Percentiles rank a stretch among this genome's conserved stretches.
Conservation (phyloP, 257 asterid species). For the Capsicum baccatum region DNA sequence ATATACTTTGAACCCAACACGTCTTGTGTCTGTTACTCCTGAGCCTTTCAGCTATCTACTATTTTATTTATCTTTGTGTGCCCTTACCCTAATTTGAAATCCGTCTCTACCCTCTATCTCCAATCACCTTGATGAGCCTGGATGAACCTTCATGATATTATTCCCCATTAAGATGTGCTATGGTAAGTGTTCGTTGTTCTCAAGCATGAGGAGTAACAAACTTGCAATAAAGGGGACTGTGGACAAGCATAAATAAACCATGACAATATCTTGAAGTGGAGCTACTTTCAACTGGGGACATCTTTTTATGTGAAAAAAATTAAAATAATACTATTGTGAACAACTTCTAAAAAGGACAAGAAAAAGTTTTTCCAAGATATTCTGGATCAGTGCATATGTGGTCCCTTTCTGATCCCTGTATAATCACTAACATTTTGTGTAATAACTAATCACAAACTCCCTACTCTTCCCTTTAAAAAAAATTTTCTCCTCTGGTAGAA, state of each 20-base stretch:
- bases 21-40: too few relatives aligned
- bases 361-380: slow-evolving; percentile 20
- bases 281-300: slow-evolving; percentile 20
- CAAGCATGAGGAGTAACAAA: not conserved
- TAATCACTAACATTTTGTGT: slow-evolving; percentile 16
- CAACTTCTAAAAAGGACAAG: not conserved
- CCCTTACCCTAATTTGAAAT: slow-evolving; percentile 1
- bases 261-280: slow-evolving; percentile 6
- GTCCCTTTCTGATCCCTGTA: slow-evolving; percentile 15
- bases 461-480: not conserved
- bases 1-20: too few relatives aligned
- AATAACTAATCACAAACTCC: not conserved
- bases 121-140: not conserved
- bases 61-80: not conserved
- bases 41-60: slow-evolving; percentile 1
- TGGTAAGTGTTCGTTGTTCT: slow-evolving; percentile 27
- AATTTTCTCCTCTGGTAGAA: not conserved
- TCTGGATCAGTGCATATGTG: slow-evolving; percentile 17
- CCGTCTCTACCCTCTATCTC: not conserved
- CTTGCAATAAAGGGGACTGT: slow-evolving; percentile 19
- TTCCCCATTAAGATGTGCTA: slow-evolving; percentile 17
- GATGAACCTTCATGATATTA: slow-evolving; percentile 26
- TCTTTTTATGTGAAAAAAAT: not conserved
- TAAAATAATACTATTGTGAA: not conserved
- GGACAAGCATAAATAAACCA: not conserved